Evolutionary conservation across 2,329 filamentous ascomycete genomes (phyloP), one percentile per base, ranked within the genome.

Genomic region (Chrysosporium queenslandicum): DNA sequence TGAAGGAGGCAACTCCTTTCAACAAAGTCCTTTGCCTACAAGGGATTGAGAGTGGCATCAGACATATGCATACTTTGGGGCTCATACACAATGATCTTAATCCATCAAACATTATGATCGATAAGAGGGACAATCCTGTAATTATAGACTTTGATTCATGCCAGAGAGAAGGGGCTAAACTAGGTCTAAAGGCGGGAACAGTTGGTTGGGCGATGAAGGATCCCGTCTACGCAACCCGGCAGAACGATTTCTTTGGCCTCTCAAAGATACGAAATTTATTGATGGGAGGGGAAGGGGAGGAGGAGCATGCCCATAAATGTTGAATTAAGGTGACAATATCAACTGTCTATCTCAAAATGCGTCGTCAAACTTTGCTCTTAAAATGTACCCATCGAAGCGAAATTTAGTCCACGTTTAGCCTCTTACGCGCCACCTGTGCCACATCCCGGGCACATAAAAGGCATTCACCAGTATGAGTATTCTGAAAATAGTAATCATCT

Each of bases 241-340:
- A 50, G 47, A 50, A 50, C 14, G 47, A 50, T 21, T 42, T 40
- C 36, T 49, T 49, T 37, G 21, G 46, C 5, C 46, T 49, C 36
- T 25, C 30, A 20, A 49, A 49, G 34, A 37, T 49, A 39, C 29
- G 12, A 37, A n/a, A 49, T 20, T n/a, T 49, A 5, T 16, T 49
- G 42, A 29, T 32, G 18, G 42, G 42, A 30, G 42, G 25, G 25
- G 18, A 46, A 21, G 14, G 6, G n/a, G 32, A 37, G 21, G 23
- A 39, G 7, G n/a, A 32, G 20, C 23, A 30, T 36, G 42, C 12
- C 20, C 20, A 46, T 46, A 9, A 46, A 46, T 27, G 41, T 30
- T 21, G 20, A 46, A 46, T 46, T 46, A 20, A 16, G 23, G 42
- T 29, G 6, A 20, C 42, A 46, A 30, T 46, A 46, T 46, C 8